Percentiles rank a stretch among this genome's conserved stretches.
These are phyloP conservation scores for Cryptosporidium baileyi DNA, from an alignment of 169 alveolate species.

Conservation along the genomic window DNA sequence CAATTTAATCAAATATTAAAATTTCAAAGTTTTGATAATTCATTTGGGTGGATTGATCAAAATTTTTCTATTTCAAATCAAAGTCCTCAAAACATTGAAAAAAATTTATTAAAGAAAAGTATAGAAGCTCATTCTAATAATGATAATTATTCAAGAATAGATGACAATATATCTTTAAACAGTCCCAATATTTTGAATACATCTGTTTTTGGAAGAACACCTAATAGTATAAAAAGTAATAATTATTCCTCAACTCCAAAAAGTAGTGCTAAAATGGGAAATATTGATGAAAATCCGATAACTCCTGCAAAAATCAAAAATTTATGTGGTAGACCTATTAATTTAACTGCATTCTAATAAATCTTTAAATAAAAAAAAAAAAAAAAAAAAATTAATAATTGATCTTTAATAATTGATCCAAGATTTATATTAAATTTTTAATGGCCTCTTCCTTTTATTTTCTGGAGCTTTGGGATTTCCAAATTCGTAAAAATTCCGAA, in stretches of 20 bases:
- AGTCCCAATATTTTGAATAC: background rate
- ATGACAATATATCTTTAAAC: background rate
- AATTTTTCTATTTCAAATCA: background rate
- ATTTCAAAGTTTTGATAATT: constrained; percentile 10
- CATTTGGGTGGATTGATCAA: constrained; percentile 8
- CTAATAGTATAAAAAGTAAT: background rate
- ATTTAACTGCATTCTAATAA: constrained; percentile 50
- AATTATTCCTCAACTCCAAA: constrained; percentile 11
- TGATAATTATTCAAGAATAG: background rate
- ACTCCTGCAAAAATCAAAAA: constrained; percentile 41
- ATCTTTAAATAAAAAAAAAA: background rate
- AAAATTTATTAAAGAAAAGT: no score
- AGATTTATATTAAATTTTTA: background rate
- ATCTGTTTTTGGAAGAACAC: background rate
- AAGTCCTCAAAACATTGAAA: background rate
- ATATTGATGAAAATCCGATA: constrained; percentile 54
- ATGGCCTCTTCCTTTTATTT: constrained; percentile 50
- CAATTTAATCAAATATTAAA: constrained; percentile 46
- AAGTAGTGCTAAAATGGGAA: constrained; percentile 5
- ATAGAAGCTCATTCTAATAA: background rate
- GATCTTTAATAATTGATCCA: background rate
- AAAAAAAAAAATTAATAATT: background rate
- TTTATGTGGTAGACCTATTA: constrained; percentile 35
- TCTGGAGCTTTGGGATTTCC: constrained; percentile 69
- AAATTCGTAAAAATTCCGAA: constrained; percentile 25